phyloP scores from a whole-genome alignment of 129 eudicot genomes.

The Saposhnikovia divaricata region DNA sequence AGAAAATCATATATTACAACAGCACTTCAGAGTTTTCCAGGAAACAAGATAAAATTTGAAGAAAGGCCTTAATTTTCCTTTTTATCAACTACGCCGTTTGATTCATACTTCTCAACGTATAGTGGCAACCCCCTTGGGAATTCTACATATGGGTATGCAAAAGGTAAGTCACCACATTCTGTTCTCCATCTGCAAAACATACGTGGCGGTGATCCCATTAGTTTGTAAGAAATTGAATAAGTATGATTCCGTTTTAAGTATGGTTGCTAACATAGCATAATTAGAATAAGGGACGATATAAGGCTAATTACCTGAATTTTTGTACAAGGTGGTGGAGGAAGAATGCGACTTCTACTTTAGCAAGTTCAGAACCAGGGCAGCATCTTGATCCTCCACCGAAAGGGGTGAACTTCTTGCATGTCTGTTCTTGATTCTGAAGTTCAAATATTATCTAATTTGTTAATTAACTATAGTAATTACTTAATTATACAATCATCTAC shows the following conservation, averaged over 20 bases:
- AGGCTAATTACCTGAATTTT: constrained; percentile 49
- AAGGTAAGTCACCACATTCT: constrained; percentile 52
- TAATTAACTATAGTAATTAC: background rate
- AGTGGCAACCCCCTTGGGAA: constrained; percentile 39
- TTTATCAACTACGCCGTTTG: background rate
- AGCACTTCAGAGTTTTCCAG: background rate
- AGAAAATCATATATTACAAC: background rate
- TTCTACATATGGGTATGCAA: constrained; percentile 75
- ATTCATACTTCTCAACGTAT: constrained; percentile 18
- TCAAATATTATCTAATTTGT: background rate
- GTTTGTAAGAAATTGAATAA: background rate
- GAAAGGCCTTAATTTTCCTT: background rate
- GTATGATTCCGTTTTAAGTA: background rate
- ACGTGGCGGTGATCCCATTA: background rate
- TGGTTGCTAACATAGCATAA: background rate
- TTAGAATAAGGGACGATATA: background rate
- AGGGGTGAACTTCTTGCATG: constrained; percentile 66
- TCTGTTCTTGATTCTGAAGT: constrained; percentile 46
- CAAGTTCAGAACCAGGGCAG: constrained; percentile 83
- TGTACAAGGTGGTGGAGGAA: constrained; percentile 81
- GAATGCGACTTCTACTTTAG: constrained; percentile 73
- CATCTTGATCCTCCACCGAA: constrained; percentile 83
- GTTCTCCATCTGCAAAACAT: constrained; percentile 43
- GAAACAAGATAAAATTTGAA: background rate
- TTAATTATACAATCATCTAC: background rate